Evolutionary conservation across 345 rosid species (phyloP).

Genomic region (Camelina hispida): DNA sequence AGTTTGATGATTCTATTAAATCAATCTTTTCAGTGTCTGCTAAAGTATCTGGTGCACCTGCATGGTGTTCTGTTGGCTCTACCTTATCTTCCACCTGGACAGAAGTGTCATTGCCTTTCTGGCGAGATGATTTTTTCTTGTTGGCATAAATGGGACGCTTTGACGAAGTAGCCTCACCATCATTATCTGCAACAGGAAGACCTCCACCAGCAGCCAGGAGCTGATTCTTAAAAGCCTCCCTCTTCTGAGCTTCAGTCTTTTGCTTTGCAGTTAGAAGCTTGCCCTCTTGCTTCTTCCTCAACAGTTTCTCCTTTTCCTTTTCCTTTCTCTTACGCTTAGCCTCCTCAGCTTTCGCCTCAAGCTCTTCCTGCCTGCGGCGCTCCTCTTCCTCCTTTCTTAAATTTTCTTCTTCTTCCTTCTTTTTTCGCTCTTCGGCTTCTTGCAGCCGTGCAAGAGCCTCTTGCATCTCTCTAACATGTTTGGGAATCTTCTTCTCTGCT

Average conservation of each 20-base stretch:
- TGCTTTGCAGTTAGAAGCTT: conserved; percentile 87
- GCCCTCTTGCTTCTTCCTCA: conserved; percentile 92
- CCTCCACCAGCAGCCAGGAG: conserved; percentile 63
- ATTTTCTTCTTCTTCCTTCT: conserved; percentile 89
- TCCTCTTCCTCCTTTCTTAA: conserved; percentile 93
- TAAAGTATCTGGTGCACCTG: conserved; percentile 46
- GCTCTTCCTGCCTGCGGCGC: conserved; percentile 76
- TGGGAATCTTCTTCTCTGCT: conserved; percentile 85
- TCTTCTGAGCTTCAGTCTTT: conserved; percentile 84
- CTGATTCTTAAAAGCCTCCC: conserved; percentile 87
- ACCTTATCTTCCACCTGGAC: conserved; percentile 52
- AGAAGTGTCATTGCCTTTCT: conserved; percentile 62
- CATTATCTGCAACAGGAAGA: conserved; percentile 58
- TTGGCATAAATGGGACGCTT: conserved; percentile 81
- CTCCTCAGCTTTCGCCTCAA: conserved; percentile 92
- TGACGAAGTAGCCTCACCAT: conserved; percentile 50
- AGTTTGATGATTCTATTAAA: conserved; percentile 47
- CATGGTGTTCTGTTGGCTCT: conserved; percentile 52
- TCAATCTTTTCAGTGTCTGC: conserved; percentile 56
- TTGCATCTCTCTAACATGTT: conserved; percentile 97
- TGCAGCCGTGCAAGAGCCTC: conserved; percentile 83
- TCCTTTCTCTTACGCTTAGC: conserved; percentile 87
- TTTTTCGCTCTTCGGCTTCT: conserved; percentile 81
- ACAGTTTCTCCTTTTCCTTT: conserved; percentile 83
- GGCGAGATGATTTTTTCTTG: conserved; percentile 74